A percentile compares a stretch with the other conserved stretches of the same genome.
Evolutionary conservation across 495 filamentous ascomycete species (phyloP).

Genomic region (Xylaria acuta): DNA sequence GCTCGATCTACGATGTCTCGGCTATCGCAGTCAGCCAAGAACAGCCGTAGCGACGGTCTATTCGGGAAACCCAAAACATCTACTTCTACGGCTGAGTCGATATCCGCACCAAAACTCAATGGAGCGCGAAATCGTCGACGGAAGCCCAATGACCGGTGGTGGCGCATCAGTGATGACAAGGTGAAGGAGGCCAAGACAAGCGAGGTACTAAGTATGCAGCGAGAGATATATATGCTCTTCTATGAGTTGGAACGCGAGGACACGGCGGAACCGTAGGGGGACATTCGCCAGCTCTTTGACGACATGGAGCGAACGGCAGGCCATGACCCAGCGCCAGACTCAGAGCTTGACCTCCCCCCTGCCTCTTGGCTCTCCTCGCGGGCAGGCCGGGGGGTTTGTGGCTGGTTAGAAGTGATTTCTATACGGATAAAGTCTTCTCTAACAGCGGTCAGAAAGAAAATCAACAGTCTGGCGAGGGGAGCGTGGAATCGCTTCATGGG

Average conservation of each 20-base stretch:
- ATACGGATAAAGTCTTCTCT: conserved; percentile 13
- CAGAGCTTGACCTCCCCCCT: conserved; percentile 7
- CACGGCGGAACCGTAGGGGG: conserved; percentile 37
- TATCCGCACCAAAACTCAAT: conserved; percentile 46
- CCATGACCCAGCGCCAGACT: conserved; percentile 25
- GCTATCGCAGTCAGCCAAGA: conserved; percentile 41
- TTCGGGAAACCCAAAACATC: conserved; percentile 37
- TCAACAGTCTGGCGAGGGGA: background rate
- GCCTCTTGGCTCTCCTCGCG: conserved; percentile 13
- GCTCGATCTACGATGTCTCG: conserved; percentile 50
- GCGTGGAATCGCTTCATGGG: conserved; percentile 35
- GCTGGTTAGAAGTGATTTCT: conserved; percentile 20
- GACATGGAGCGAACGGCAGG: conserved; percentile 24
- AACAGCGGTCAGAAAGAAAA: background rate
- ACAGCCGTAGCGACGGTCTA: conserved; percentile 33
- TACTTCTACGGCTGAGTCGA: conserved; percentile 23
- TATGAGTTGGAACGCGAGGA: conserved; percentile 75
- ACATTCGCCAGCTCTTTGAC: conserved; percentile 29
- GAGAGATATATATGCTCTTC: conserved; percentile 94
- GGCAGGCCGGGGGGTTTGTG: conserved; percentile 11
- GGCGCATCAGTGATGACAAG: conserved; percentile 98
- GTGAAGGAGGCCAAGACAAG: conserved; percentile 90
- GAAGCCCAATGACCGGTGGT: conserved; percentile 82
- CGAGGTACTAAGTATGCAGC: conserved; percentile 92
- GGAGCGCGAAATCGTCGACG: conserved; percentile 41